Evolutionary conservation across 345 rosid species (phyloP), one percentile per base, ranked within the genome.

Genomic region (Syzygium grande): DNA sequence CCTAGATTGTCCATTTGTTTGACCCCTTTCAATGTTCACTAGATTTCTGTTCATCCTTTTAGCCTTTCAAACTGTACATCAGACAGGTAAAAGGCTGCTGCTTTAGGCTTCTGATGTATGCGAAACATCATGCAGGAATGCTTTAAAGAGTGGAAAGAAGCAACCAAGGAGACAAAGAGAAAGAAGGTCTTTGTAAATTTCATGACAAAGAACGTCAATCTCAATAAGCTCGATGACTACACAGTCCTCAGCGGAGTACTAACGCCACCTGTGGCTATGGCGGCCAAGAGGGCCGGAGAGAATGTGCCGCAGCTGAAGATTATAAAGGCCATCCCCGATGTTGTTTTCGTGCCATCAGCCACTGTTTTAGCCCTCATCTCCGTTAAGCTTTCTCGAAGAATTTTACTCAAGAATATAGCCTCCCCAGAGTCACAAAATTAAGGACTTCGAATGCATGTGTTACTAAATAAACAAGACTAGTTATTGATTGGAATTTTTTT

Each of bases 211-310:
- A 88, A 25, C 1, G 89, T 95, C 29, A 89, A 86, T 34, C 91
- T 94, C 17, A 94, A 94, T 91, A 92, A 89, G 90, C 87, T 95
- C 14, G 99, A 97, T 78, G 91, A 94, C 84, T 89, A 78, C 11
- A 93, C 97, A 12, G 51, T 97, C 90, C 61, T 95, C 19, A 90
- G 93, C 5, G 98, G 99, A 51, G 63, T 97, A 41, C 87, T 89
- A 9, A 94, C 95, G 3, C 98, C 99, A 0, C 98, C 98, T 0
- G 98, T 98, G 8, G 98, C 96, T 55, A 95, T 96, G 98, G 99
- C 94, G 1, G 96, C 96, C 1, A 98, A 98, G 90, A 96, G 90
- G 91, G 96, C 98, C 0, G 99, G 95, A 79, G 96, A 95, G 93
- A 95, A 94, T 84, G 85, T 96, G 84, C 97, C 99, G 1, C 99